Evolutionary conservation across 1,139 yeast species (phyloP).

Genomic region (Magnusiomyces tetraspermus): DNA sequence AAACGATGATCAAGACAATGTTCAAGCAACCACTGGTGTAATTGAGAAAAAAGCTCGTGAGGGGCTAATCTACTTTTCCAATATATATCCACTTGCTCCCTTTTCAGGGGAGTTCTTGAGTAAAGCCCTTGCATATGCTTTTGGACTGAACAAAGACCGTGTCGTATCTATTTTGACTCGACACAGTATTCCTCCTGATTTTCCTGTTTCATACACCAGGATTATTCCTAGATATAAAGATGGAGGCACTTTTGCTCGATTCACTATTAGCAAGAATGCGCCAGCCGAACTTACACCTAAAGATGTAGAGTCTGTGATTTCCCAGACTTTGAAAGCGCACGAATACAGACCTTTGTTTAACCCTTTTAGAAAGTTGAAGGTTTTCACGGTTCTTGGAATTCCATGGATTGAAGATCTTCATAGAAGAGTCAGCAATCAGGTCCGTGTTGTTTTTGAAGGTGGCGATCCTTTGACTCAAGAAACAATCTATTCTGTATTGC

Average conservation of each 20-base stretch:
- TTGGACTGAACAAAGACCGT: conserved; percentile 22
- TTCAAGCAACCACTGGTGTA: conserved; percentile 43
- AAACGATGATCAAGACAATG: conserved; percentile 42
- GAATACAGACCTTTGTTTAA: conserved; percentile 17
- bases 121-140: conserved; percentile 2
- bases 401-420: conserved; percentile 96
- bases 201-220: conserved; percentile 39
- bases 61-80: conserved; percentile 37
- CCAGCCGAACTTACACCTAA: conserved; percentile 16
- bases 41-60: conserved; percentile 45
- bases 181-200: conserved; percentile 36
- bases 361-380: conserved; percentile 37
- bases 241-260: conserved; percentile 88
- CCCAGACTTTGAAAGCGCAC: conserved; percentile 18
- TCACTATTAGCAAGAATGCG: conserved; percentile 28
- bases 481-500: conserved; percentile 66
- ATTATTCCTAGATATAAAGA: conserved; percentile 68
- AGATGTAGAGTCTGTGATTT: conserved; percentile 23
- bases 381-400: conserved; percentile 74
- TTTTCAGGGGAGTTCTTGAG: conserved; percentile 33
- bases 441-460: conserved; percentile 69
- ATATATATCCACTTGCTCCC: conserved; percentile 25
- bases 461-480: conserved; percentile 76
- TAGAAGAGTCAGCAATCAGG: conserved; percentile 54
- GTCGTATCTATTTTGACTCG: conserved; percentile 32